Base-by-base conservation (phyloP, 805 yeast genomes). In the Blastobotrys attinorum region DNA sequence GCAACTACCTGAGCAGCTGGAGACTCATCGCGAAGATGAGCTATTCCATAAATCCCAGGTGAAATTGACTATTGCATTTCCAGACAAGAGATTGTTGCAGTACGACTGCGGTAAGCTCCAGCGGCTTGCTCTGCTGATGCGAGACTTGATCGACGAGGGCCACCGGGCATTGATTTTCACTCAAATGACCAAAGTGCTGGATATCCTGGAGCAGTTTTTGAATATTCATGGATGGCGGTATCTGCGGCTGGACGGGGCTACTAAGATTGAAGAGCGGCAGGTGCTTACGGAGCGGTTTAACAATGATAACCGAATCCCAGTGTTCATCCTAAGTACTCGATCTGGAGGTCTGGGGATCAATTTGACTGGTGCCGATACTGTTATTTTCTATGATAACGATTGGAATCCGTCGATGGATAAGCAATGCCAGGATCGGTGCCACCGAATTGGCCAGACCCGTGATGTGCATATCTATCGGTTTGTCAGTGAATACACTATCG, bases 351-450 rank as follows among this genome's bases (percentile, higher is more conserved):
- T 94, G 53, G 99, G 99, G 60, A 92, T 92, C 61, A 92, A 92
- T 58, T 67, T 92, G 51, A 92, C 98, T 0, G 99, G 97, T 59
- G 99, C 99, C 0, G 99, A 92, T 58, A 92, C 98, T 0, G 99
- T 92, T 36, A 87, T 92, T 5, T 94, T 92, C 65, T 92, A 94
- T 62, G 99, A 92, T 64, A 87, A 96, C 2, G 98, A 90, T 64
- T 90, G 98, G 98, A 92, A 92, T 60, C 99, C 99, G 2, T 95
- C 97, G 1, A 92, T 92, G 97, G 99, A 92, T 62, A 87, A 88
- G 59, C 99, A 92, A 65, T 92, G 98, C 66, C 98, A 92, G 64
- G 99, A 92, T 65, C 80, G 99, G 63, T 92, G 97, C 66, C 99
- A 92, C 62, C 82, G 99, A 70, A 92, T 92, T 61, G 99, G 99